Evolutionary conservation across 73 alveolate species (phyloP), one percentile per base, ranked within the genome.

Genomic region (Blepharisma stoltei): DNA sequence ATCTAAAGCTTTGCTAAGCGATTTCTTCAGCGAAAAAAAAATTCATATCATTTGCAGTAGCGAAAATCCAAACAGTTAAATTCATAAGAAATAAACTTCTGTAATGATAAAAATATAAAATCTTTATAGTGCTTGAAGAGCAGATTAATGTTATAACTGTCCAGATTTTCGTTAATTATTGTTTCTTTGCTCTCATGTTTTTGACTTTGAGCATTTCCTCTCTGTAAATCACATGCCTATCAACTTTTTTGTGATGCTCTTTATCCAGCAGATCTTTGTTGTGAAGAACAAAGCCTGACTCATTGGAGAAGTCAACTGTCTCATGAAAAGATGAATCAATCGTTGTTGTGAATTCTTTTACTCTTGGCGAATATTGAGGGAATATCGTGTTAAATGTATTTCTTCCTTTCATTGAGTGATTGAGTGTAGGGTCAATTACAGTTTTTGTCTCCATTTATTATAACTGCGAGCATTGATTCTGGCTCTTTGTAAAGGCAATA

Each of bases 341-440:
- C 18, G 46, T 60, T 8, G 48, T 20, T 1, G 23, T 60, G 46
- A 60, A 60, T n/a, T 60, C 73, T 25, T 60, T 60, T 20, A 60
- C 73, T 5, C 23, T 60, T 25, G 73, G 38, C 5, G 73, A 18
- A 60, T 60, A 60, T 20, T 14, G 46, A 18, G 73, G 73, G 47
- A 60, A 60, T 14, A 60, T 60, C 38, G 73, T 60, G 46, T 60
- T 60, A 60, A 60, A 60, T 14, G 73, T 60, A 25, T 25, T 60
- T 5, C 73, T 60, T 25, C 18, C 45, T 8, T 60, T 60, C 46
- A 60, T 60, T 14, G 18, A 9, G 14, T 25, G 38, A 60, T 60
- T 14, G 18, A 18, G 23, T 2, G 73, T 60, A n/a, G 45, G 73
- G 47, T 60, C 73, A 32, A 32, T 32, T 32, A 32, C 41, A 32